A percentile compares a stretch with the other conserved stretches of the same genome.
phyloP scores from a whole-genome alignment of 106 monocot genomes.

The Platanthera zijinensis region DNA sequence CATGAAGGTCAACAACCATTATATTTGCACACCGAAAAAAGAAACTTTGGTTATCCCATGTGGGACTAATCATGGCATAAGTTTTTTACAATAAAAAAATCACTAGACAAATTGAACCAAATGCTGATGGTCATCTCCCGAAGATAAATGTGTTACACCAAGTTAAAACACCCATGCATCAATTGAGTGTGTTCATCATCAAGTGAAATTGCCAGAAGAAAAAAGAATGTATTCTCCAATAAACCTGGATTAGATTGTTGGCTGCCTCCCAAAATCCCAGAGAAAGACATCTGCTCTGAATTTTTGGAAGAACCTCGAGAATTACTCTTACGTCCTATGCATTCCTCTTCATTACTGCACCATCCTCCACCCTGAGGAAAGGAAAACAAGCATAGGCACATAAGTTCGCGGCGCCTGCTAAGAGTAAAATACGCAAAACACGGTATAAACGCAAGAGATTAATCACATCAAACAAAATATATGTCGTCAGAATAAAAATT shows the following conservation, averaged over 20 bases:
- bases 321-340: conserved; percentile 8
- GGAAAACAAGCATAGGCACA: background rate
- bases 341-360: conserved; percentile 18
- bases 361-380: conserved; percentile 31
- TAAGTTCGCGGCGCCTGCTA: background rate
- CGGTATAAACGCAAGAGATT: no score
- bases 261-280: conserved; percentile 23
- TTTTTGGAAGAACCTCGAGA: conserved; percentile 19
- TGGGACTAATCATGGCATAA: no score
- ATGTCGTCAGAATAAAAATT: no score
- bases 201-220: background rate
- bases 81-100: background rate
- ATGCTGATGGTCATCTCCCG: background rate
- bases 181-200: background rate
- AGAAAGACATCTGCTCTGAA: conserved; percentile 17
- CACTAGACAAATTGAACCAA: background rate
- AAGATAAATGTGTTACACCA: background rate
- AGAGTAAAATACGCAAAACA: no score
- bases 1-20: no score
- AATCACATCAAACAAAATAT: no score
- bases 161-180: background rate
- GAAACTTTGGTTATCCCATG: no score
- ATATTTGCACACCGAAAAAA: no score
- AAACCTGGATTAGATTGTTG: conserved; percentile 19
- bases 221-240: background rate